phyloP scores from a whole-genome alignment of 1,284 basidiomycete genomes.

The Caloboletus firmus region DNA sequence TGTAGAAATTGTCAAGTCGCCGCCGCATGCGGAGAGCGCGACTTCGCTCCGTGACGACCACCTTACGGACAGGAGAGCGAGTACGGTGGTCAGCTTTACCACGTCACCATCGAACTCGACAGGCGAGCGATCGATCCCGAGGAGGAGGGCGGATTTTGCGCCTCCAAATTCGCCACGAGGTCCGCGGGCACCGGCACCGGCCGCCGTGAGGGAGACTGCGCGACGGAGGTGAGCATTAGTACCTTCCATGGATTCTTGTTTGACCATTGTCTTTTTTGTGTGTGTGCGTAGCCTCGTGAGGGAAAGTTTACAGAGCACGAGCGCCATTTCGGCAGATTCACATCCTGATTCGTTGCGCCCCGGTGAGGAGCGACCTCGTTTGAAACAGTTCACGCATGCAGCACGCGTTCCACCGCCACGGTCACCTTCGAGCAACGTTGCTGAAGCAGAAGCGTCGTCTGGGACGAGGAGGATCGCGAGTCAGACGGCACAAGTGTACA shows the following conservation, averaged over 20 bases:
- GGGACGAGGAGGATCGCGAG: constrained; percentile 52
- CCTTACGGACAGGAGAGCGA: constrained; percentile 41
- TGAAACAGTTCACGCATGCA: constrained; percentile 74
- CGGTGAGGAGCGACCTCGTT: constrained; percentile 47
- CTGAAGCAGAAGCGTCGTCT: constrained; percentile 26
- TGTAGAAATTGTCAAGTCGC: constrained; percentile 29
- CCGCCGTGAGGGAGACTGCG: constrained; percentile 20
- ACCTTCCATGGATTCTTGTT: background rate
- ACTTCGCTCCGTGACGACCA: constrained; percentile 46
- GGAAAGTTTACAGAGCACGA: constrained; percentile 37
- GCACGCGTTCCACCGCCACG: constrained; percentile 63
- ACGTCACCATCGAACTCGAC: constrained; percentile 65
- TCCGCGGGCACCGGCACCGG: constrained; percentile 26
- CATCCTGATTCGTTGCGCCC: constrained; percentile 33
- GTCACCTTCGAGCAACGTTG: constrained; percentile 36
- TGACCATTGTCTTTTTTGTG: background rate
- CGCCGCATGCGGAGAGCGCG: constrained; percentile 24
- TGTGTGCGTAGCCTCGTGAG: constrained; percentile 30
- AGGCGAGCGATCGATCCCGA: constrained; percentile 61
- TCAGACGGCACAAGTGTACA: constrained; percentile 63
- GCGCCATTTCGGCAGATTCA: constrained; percentile 38
- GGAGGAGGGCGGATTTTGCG: constrained; percentile 62
- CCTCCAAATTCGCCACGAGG: constrained; percentile 45
- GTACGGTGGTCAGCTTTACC: constrained; percentile 45
- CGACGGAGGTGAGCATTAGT: constrained; percentile 27